phyloP scores from a whole-genome alignment of 176 grass and related monocot genomes.

The Phyllostachys edulis region DNA sequence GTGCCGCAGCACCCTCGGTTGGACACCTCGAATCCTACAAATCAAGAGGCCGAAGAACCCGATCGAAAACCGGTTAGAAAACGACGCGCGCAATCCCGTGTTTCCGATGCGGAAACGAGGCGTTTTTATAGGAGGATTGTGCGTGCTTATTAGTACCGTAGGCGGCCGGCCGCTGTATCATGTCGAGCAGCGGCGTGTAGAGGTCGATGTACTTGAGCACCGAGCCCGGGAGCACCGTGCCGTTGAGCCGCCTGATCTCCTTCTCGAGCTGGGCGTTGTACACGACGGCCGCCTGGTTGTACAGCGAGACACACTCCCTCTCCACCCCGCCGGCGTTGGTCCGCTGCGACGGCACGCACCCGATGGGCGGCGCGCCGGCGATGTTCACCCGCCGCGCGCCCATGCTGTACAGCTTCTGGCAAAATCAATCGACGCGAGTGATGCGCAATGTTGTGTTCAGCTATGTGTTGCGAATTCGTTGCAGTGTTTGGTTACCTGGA shows the following conservation, averaged over 20 bases:
- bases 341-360: constrained; percentile 88
- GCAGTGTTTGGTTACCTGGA: constrained; percentile 33
- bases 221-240: constrained; percentile 42
- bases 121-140: background rate
- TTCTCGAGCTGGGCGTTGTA: constrained; percentile 61
- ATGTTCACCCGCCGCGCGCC: constrained; percentile 55
- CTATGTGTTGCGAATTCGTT: background rate
- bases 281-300: constrained; percentile 67
- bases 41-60: background rate
- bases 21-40: constrained; percentile 60
- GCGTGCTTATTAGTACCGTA: constrained; percentile 44
- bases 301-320: constrained; percentile 56
- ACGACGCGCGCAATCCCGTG: background rate
- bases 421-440: background rate
- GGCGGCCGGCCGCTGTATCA: constrained; percentile 52
- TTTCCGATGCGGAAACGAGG: background rate
- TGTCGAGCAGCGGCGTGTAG: constrained; percentile 67
- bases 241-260: constrained; percentile 68
- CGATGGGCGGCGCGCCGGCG: constrained; percentile 59
- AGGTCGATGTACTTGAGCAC: constrained; percentile 62
- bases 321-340: constrained; percentile 66
- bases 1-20: constrained; percentile 80
- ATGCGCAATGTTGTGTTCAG: background rate
- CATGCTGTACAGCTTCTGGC: constrained; percentile 49
- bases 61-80: background rate